Conservation (phyloP, 495 filamentous ascomycete species). For the Talaromyces wortmannii region DNA sequence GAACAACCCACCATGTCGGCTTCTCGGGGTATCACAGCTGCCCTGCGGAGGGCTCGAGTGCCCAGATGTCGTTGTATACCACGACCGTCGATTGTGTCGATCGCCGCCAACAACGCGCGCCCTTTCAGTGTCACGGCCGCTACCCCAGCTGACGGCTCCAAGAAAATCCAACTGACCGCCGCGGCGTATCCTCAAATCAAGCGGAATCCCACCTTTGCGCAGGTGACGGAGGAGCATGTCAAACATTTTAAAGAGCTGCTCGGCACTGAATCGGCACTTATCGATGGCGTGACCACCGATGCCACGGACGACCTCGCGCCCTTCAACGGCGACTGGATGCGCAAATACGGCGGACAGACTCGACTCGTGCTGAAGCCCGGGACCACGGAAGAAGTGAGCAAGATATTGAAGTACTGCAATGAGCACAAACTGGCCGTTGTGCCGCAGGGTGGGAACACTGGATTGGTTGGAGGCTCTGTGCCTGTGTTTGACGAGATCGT, state of each 20-base stretch:
- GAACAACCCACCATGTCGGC: conserved; percentile 23
- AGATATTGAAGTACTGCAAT: conserved; percentile 90
- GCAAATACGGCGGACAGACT: conserved; percentile 91
- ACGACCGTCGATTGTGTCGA: not conserved
- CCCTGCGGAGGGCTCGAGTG: conserved; percentile 32
- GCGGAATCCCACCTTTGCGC: conserved; percentile 63
- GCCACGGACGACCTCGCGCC: conserved; percentile 75
- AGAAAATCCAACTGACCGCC: conserved; percentile 66
- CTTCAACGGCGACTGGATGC: conserved; percentile 98
- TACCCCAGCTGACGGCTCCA: conserved; percentile 23
- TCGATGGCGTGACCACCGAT: conserved; percentile 72
- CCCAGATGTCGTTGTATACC: conserved; percentile 21
- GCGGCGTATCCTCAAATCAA: conserved; percentile 79
- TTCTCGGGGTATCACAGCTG: conserved; percentile 27
- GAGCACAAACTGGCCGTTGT: conserved; percentile 85
- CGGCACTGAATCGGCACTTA: conserved; percentile 67
- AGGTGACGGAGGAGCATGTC: conserved; percentile 71
- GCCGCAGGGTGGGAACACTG: conserved; percentile 96
- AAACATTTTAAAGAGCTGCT: conserved; percentile 69
- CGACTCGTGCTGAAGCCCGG: conserved; percentile 80
- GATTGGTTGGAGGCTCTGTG: conserved; percentile 88
- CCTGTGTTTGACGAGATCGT: conserved; percentile 98
- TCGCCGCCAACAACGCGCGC: not conserved
- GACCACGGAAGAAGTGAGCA: conserved; percentile 75
- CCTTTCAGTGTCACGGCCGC: conserved; percentile 27